A percentile compares a stretch with the other conserved stretches of the same genome.
Conservation (phyloP, 257 asterid genomes). For the Perilla frutescens region DNA sequence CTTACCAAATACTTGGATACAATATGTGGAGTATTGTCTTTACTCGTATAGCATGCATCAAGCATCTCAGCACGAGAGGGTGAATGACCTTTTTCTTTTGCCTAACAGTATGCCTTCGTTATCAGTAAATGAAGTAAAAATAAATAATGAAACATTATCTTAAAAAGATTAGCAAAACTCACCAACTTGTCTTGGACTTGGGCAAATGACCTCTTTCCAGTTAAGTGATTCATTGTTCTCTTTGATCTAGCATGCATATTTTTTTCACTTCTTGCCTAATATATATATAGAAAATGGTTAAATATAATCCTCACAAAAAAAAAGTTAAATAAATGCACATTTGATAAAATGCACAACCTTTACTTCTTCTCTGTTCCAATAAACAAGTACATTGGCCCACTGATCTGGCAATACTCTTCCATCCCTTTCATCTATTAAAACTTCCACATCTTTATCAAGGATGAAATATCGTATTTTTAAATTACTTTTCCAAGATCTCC, state of each 20-base stretch:
- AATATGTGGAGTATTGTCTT: not conserved
- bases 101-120: not conserved
- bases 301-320: not conserved
- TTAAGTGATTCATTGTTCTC: slow-evolving; percentile 6
- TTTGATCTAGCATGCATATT: slow-evolving; percentile 8
- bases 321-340: not conserved
- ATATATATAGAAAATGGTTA: not conserved
- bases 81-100: not conserved
- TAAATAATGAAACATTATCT: not conserved
- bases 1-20: slow-evolving; percentile 28
- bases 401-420: slow-evolving; percentile 6
- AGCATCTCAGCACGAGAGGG: slow-evolving; percentile 18
- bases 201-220: slow-evolving; percentile 22
- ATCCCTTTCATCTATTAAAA: not conserved
- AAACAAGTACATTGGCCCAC: slow-evolving; percentile 9
- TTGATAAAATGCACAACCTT: not conserved
- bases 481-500: not conserved
- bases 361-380: slow-evolving; percentile 27
- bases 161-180: not conserved
- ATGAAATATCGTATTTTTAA: not conserved
- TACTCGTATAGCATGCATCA: slow-evolving; percentile 3
- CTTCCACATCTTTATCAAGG: not conserved
- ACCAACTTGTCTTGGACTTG: not conserved
- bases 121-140: not conserved
- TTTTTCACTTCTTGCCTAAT: not conserved